phyloP scores from a whole-genome alignment of 768 basidiomycete species.

The Pisolithus microcarpus region DNA sequence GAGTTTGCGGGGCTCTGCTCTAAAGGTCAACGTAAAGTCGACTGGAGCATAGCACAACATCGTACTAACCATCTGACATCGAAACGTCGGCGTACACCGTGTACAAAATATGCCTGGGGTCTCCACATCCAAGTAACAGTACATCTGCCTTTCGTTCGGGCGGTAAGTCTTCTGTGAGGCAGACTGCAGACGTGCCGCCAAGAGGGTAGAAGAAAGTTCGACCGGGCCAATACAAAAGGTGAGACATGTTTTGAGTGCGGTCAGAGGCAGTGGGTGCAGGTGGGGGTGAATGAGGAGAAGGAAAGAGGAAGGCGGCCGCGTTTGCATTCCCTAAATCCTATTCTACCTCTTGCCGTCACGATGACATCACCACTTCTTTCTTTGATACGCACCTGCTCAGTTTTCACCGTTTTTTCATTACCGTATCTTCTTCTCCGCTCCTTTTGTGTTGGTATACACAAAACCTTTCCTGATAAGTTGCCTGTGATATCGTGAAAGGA shows the following conservation, averaged over 20 bases:
- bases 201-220: slow-evolving; percentile 45
- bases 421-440: neutral
- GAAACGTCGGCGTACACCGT: slow-evolving; percentile 24
- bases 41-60: neutral
- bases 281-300: too few species aligned
- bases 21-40: neutral
- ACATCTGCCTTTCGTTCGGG: slow-evolving; percentile 37
- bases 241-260: slow-evolving; percentile 32
- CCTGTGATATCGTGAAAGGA: too few species aligned
- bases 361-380: neutral
- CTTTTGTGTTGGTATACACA: too few species aligned
- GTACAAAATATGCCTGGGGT: slow-evolving; percentile 42
- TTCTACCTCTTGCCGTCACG: slow-evolving; percentile 1
- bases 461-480: too few species aligned
- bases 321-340: too few species aligned
- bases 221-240: slow-evolving; percentile 37
- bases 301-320: too few species aligned
- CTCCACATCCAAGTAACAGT: slow-evolving; percentile 48
- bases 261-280: too few species aligned
- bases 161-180: slow-evolving; percentile 36
- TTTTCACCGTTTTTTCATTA: neutral
- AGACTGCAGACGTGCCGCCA: slow-evolving; percentile 46
- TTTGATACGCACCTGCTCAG: neutral
- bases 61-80: neutral
- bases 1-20: slow-evolving; percentile 16